Evolutionary conservation across 495 filamentous ascomycete genomes (phyloP), one percentile per base, ranked within the genome.

Genomic region (Staphylotrichum tortipilum): DNA sequence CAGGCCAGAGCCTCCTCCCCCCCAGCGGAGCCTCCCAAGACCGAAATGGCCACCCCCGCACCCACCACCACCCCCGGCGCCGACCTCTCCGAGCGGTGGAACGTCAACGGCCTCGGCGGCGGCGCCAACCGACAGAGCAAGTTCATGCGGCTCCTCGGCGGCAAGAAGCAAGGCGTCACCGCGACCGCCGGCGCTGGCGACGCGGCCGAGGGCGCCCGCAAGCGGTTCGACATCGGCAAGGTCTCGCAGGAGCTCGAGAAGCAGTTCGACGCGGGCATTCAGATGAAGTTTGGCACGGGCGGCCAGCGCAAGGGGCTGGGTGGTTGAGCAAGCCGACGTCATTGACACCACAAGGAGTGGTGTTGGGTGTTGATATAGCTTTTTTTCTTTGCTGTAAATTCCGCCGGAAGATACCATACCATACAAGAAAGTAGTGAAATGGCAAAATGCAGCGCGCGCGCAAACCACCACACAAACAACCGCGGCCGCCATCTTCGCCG

Each of bases 241-340:
- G 65, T 75, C 19, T 71, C 81, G 41, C 63, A 67, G 28, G 79
- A 81, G 39, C 66, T 83, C 10, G 77, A 82, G 58, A 73, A 68
- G 45, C 80, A 82, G 54, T 82, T 77, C 49, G 68, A 77, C 33
- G 63, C 65, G 4, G 75, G 80, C n/a, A 76, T 81, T 52, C 69
- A 65, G 48, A 73, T 78, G 68, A 82, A 81, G 65, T 68, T 75
- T 26, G 78, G 78, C 44, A 58, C 64, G 3, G 69, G 69, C 9
- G 68, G 68, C 1, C 75, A 78, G 55, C 68, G 69, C 50, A 69
- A 66, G 33, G 79, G 79, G 0, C 64, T 82, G 31, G 80, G 80
- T 43, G 76, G 74, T 31, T 80, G 50, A 57, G 7, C 23, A 22
- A 10, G 24, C 26, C 21, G 7, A 30, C 11, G 9, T 9, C 15